phyloP scores from a whole-genome alignment of 176 grass and related monocot species.

The Eragrostis nindensis region DNA sequence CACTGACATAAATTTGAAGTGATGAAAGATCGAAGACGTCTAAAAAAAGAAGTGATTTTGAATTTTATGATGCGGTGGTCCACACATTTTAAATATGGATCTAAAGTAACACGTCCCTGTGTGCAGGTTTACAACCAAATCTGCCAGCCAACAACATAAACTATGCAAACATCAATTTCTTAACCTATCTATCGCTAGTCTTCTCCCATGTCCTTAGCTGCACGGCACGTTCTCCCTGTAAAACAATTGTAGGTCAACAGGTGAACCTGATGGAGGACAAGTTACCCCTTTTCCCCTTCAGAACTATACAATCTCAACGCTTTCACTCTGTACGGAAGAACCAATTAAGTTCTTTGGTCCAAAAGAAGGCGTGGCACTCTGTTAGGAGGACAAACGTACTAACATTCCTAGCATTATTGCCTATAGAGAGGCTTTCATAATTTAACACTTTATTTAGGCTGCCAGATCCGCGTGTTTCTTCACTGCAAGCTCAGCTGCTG shows the following conservation, averaged over 20 bases:
- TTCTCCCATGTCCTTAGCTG: neutral
- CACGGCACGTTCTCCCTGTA: neutral
- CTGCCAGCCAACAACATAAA: conserved; percentile 2
- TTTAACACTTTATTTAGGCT: neutral
- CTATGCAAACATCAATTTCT: conserved; percentile 13
- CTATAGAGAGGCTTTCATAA: neutral
- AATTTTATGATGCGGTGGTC: conserved; percentile 19
- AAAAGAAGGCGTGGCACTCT: neutral
- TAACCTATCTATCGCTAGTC: neutral
- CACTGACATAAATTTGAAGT: neutral
- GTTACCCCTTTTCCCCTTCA: neutral
- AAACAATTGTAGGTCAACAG: conserved; percentile 19
- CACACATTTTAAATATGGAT: conserved; percentile 21
- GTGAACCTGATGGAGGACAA: conserved; percentile 4
- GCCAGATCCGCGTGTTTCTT: neutral
- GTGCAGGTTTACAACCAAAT: neutral
- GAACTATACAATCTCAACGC: neutral
- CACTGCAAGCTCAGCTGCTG: neutral
- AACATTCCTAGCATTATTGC: neutral
- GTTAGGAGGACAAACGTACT: neutral
- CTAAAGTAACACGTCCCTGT: conserved; percentile 1
- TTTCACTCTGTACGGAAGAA: neutral
- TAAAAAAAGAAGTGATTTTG: conserved; percentile 1
- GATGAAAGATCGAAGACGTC: neutral
- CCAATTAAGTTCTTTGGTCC: neutral